phyloP scores from a whole-genome alignment of 2,329 filamentous ascomycete species.

The Aspergillus niger region DNA sequence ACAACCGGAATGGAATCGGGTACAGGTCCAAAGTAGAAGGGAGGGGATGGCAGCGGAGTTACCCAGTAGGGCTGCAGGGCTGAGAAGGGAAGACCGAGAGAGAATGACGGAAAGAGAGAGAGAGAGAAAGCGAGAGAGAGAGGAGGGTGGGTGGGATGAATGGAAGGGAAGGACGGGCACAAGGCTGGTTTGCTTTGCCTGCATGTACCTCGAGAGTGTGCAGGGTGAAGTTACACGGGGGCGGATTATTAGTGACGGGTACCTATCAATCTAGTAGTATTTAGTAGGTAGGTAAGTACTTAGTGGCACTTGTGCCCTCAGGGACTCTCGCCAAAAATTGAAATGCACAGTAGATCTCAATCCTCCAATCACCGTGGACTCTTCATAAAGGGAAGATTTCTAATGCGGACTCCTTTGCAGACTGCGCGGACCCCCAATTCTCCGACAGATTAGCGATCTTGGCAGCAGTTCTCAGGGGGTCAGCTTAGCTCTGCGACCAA shows the following conservation, averaged over 20 bases:
- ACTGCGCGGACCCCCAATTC: not conserved
- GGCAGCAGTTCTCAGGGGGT: not conserved
- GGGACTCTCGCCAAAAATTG: not conserved
- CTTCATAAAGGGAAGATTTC: not conserved
- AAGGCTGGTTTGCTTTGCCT: not conserved
- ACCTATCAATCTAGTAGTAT: no score
- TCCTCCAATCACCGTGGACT: not conserved
- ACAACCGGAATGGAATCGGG: not conserved
- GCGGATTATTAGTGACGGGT: no score
- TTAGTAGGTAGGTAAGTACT: no score
- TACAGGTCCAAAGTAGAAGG: not conserved
- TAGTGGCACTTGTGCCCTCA: not conserved
- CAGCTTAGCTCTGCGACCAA: no score
- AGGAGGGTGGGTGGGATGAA: not conserved
- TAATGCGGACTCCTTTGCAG: not conserved
- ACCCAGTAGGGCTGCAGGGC: slow-evolving; percentile 29
- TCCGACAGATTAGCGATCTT: slow-evolving; percentile 1
- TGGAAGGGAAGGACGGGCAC: not conserved
- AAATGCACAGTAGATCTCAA: not conserved
- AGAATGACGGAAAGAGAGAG: not conserved
- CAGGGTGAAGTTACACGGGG: no score
- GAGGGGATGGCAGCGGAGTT: slow-evolving; percentile 1
- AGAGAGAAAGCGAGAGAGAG: not conserved
- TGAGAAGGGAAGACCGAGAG: slow-evolving; percentile 13
- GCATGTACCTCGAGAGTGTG: not conserved